phyloP scores from a whole-genome alignment of 73 alveolate genomes.

The Tetrahymena malaccensis region DNA sequence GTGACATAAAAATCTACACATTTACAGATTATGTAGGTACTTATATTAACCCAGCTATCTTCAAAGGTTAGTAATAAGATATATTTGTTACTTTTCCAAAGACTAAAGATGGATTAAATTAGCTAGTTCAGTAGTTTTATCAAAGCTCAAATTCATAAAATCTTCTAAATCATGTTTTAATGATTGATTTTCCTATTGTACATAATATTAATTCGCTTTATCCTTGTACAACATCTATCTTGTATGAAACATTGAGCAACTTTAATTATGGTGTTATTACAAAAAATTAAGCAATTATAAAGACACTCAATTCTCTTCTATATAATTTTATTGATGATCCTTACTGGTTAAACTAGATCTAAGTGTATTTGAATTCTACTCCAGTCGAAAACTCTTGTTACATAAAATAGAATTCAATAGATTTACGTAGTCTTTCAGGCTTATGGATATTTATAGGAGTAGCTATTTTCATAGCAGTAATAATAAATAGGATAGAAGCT shows the following conservation, averaged over 20 bases:
- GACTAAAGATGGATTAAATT: background rate
- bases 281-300: background rate
- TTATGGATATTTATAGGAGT: background rate
- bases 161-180: background rate
- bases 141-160: background rate
- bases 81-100: background rate
- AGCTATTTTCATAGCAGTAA: background rate
- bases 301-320: background rate
- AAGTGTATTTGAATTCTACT: background rate
- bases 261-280: background rate
- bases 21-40: background rate
- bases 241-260: background rate
- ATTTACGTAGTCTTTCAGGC: background rate
- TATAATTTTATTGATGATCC: background rate
- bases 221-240: background rate
- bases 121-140: background rate
- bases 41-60: background rate
- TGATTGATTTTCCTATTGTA: background rate
- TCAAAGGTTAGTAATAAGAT: background rate
- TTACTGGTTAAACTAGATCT: background rate
- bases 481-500: background rate
- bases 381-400: background rate
- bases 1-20: background rate
- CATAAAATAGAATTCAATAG: background rate
- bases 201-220: background rate